phyloP scores from a whole-genome alignment of 257 asterid genomes.

The Nicotiana sylvestris region DNA sequence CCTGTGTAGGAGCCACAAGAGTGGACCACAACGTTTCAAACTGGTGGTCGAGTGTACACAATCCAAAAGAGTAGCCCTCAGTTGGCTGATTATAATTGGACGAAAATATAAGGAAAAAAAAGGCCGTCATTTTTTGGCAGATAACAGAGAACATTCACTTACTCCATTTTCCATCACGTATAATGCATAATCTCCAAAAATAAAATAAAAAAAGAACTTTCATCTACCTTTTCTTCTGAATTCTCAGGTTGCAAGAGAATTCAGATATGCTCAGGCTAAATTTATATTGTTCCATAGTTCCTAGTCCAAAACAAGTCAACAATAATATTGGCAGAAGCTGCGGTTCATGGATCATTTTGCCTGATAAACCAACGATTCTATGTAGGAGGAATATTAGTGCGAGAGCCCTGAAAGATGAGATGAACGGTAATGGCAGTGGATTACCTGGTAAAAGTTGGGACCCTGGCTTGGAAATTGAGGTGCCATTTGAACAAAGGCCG shows the following conservation, averaged over 20 bases:
- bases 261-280: conserved; percentile 44
- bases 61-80: conserved; percentile 1
- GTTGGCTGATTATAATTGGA: neutral
- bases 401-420: conserved; percentile 70
- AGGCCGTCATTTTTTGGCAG: neutral
- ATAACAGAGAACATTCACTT: neutral
- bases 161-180: conserved; percentile 43
- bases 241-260: conserved; percentile 3
- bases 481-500: conserved; percentile 87
- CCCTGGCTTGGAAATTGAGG: conserved; percentile 80
- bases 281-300: conserved; percentile 32
- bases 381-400: conserved; percentile 27
- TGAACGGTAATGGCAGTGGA: conserved; percentile 36
- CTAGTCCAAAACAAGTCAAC: conserved; percentile 26
- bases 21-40: conserved; percentile 10
- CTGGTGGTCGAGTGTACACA: neutral
- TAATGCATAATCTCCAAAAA: conserved; percentile 30
- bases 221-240: conserved; percentile 13
- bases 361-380: conserved; percentile 19
- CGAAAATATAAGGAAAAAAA: neutral
- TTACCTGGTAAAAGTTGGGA: conserved; percentile 77
- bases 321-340: conserved; percentile 17
- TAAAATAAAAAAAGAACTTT: neutral
- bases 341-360: conserved; percentile 31
- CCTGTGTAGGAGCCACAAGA: conserved; percentile 9